Base-by-base conservation (phyloP, 495 filamentous ascomycete species). In the Aspergillus ostianus region DNA sequence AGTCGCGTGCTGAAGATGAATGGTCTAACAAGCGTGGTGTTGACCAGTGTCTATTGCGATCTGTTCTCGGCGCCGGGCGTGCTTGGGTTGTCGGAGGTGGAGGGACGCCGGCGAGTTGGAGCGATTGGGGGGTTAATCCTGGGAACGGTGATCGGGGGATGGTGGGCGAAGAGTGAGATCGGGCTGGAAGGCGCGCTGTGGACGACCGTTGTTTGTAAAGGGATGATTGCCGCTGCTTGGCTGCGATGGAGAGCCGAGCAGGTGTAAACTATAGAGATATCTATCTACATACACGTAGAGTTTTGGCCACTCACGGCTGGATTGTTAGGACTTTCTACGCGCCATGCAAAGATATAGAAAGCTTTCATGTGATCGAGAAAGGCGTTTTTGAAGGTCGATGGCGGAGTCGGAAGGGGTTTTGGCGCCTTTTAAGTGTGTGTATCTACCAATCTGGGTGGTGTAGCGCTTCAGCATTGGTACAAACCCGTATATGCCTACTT, bases 21-120 rank as follows among this genome's bases (percentile, higher is more conserved):
- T 47, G 80, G 80, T 1, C 66, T 91, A 13, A 87, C 86, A 0
- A 87, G 84, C 65, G 87, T 90, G 12, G 88, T 90, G 26, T 68
- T 90, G 57, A 91, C 88, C 19, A 88, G 85, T 60, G 80, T 86
- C 53, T 90, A 89, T 70, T 87, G 85, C 63, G 88, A 91, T 67
- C 63, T 90, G 18, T 89, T 89, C 66, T 85, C 84, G 8, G 83
- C 89, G 55, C 75, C 76, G 36, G 77, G 83, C 19, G 58, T 90
- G 13, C 76, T 88, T 12, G 70, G 75, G 1, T 47, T 76, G 27
- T 65, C 71, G 5, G 84, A 87, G 62, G 71, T 70, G 8, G 84
- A 90, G 66, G 67, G 87, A 54, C 85, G 87, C 63, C 77, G 84
- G 21, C 73, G 87, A 46, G 64, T 77, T 6, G 82, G 74, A 0